phyloP scores from a whole-genome alignment of 2,329 filamentous ascomycete species.

The Beauveria sp. region DNA sequence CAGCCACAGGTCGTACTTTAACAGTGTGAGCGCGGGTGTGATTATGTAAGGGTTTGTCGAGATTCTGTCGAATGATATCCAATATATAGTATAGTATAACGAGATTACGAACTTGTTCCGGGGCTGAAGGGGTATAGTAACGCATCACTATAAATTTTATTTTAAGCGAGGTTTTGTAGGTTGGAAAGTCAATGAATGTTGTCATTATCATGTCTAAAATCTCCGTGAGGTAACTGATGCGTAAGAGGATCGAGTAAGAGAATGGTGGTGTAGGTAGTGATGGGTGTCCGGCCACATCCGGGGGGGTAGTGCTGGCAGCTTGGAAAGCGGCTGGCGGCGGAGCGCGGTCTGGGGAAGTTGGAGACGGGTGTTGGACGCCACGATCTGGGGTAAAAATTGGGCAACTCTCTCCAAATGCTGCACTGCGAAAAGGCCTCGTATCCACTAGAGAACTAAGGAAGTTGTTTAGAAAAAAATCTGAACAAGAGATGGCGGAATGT shows the following conservation, averaged over 20 bases:
- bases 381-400: neutral
- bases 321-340: neutral
- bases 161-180: neutral
- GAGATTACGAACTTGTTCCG: neutral
- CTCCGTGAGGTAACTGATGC: neutral
- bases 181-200: neutral
- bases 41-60: no score
- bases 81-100: neutral
- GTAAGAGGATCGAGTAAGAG: slow-evolving; percentile 4
- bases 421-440: neutral
- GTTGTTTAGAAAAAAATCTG: no score
- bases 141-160: no score
- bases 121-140: no score
- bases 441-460: neutral
- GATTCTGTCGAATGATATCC: no score
- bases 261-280: neutral
- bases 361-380: neutral
- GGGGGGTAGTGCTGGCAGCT: neutral
- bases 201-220: neutral
- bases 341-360: neutral
- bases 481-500: neutral
- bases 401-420: neutral
- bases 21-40: no score
- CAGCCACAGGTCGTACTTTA: no score
- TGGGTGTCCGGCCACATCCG: neutral